phyloP scores from a whole-genome alignment of 2,329 filamentous ascomycete genomes.

The Fusarium irregulare region DNA sequence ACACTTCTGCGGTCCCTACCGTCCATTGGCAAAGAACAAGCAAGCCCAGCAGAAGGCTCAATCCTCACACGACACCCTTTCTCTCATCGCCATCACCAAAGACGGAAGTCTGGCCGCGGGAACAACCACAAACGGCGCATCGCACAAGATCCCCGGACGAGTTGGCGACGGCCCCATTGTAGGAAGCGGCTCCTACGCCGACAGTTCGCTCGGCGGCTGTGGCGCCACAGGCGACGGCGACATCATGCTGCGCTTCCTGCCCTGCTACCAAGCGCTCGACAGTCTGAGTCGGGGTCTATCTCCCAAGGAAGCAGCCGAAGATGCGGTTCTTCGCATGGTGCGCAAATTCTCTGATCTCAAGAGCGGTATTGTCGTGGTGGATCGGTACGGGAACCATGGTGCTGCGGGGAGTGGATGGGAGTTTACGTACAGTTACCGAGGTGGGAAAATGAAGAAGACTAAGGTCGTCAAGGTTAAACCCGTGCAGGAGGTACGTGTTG shows the following conservation, averaged over 20 bases:
- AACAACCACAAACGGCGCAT: constrained; percentile 66
- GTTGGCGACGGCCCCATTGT: constrained; percentile 67
- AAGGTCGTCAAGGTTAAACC: constrained; percentile 57
- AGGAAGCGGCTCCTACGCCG: constrained; percentile 66
- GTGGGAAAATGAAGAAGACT: constrained; percentile 59
- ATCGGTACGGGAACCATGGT: constrained; percentile 60
- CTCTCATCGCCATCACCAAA: constrained; percentile 60
- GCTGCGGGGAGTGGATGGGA: constrained; percentile 65
- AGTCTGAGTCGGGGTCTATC: constrained; percentile 61
- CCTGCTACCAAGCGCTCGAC: constrained; percentile 69
- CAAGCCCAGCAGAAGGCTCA: constrained; percentile 13
- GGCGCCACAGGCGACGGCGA: constrained; percentile 68
- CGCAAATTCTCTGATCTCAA: constrained; percentile 58
- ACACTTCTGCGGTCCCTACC: constrained; percentile 61
- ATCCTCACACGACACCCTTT: constrained; percentile 64
- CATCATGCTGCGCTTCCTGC: constrained; percentile 67
- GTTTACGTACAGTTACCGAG: constrained; percentile 65
- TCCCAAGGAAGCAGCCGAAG: constrained; percentile 61
- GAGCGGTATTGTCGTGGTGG: constrained; percentile 64
- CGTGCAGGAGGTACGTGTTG: constrained; percentile 22
- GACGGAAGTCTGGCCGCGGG: constrained; percentile 63
- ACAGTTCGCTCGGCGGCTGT: constrained; percentile 64
- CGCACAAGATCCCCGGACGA: constrained; percentile 65
- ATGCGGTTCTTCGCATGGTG: constrained; percentile 63
- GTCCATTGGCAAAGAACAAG: constrained; percentile 42